Evolutionary conservation across 371 early-diverging fungal genomes (phyloP).

Genomic region (Rhizopus stolonifer): DNA sequence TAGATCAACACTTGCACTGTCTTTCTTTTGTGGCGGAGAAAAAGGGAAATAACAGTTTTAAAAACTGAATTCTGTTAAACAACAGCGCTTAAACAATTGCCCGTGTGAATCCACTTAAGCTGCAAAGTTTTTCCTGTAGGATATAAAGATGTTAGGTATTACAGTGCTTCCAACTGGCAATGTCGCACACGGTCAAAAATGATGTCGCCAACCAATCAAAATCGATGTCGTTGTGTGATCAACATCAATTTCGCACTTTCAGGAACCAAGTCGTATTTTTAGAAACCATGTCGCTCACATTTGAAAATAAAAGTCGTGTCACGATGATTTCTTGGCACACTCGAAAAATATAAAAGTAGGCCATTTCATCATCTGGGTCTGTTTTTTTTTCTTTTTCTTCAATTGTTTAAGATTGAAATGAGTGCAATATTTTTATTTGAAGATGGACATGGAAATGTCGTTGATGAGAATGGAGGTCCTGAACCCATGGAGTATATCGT

Average conservation of each 20-base stretch:
- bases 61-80: too few species aligned
- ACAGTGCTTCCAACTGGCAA: constrained; percentile 10
- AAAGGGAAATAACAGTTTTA: not conserved
- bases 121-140: too few species aligned
- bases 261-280: constrained; percentile 2
- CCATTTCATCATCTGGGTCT: not conserved
- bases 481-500: constrained; percentile 24
- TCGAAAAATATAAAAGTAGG: constrained; percentile 4
- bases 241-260: constrained; percentile 22
- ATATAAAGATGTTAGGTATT: too few species aligned
- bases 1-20: not conserved
- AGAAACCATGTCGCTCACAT: not conserved
- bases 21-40: not conserved
- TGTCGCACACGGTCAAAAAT: constrained; percentile 15
- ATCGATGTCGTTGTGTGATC: constrained; percentile 8
- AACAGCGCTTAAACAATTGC: too few species aligned
- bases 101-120: not conserved
- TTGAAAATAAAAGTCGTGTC: not conserved
- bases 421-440: constrained; percentile 19
- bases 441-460: constrained; percentile 18
- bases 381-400: constrained; percentile 13
- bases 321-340: not conserved
- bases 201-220: constrained; percentile 7
- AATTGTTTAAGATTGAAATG: constrained; percentile 14
- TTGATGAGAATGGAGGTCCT: constrained; percentile 25